Base-by-base conservation (phyloP, 1,284 basidiomycete species). In the Ganoderma lucidum region DNA sequence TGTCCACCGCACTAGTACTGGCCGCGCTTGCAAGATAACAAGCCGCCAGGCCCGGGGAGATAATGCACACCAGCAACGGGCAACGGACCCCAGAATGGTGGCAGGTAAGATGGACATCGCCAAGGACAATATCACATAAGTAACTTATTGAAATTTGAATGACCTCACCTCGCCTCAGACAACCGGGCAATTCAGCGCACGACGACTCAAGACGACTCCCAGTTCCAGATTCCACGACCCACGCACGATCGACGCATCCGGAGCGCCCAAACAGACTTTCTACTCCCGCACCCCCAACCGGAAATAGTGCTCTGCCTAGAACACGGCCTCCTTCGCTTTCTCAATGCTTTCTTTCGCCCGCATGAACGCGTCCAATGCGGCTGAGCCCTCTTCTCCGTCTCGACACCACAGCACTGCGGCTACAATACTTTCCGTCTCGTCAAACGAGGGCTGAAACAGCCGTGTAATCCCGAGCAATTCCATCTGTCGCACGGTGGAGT, bases 401-500 rank as follows among this genome's bases (percentile, higher is more conserved):
- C 35, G 35, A 35, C 35, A 2, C 32, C 32, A 3, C 14, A 12
- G 2, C 32, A 3, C 14, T 3, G 2, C 55, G 55, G 30, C 55
- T 35, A 9, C 32, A 15, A 2, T 32, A 58, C 37, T 3, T 59
- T 10, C 32, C 6, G 17, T 35, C 35, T 15, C 35, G 23, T 39
- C 45, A 23, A 48, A 19, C 15, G n/a, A 32, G 15, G 28, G 32
- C 32, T 35, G 48, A 51, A 51, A 51, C 35, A 41, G 39, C 39
- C 39, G 39, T n/a, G 17, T 17, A n/a, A 15, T 19, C 2, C 6
- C 51, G 30, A 35, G 8, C 55, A 37, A 44, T 48, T 42, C 32
- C 45, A 56, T 48, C 30, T 35, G 30, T 58, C 58, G 53, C 64
- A 35, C 28, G 19, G 66, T 67, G 66, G 61, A 62, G 66, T 64